Conservation (phyloP, 164 flowering plant species). For the Chloranthus sessilifolius region DNA sequence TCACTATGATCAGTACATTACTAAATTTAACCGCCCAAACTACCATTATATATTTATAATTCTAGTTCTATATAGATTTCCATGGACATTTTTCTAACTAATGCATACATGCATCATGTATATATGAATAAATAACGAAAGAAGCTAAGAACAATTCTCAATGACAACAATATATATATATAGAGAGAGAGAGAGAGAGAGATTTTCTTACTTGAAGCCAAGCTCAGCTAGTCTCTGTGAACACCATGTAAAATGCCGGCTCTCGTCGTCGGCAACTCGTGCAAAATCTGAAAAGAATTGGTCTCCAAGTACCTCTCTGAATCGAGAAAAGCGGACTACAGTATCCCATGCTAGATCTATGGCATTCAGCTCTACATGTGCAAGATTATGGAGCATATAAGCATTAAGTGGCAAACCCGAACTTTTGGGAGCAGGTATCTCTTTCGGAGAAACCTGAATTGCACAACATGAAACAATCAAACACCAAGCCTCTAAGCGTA, state of each 20-base stretch:
- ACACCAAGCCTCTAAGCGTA: background rate
- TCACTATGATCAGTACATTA: too few species aligned
- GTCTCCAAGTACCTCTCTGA: slow-evolving; percentile 57
- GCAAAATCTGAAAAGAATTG: slow-evolving; percentile 92
- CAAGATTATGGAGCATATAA: slow-evolving; percentile 92
- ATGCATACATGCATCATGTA: too few species aligned
- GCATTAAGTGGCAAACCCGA: slow-evolving; percentile 92
- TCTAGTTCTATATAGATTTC: too few species aligned
- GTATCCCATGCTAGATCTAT: slow-evolving; percentile 99
- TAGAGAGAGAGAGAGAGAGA: too few species aligned
- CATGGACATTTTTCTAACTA: too few species aligned
- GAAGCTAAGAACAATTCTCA: too few species aligned
- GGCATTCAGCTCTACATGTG: slow-evolving; percentile 97
- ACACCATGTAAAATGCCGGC: slow-evolving; percentile 96
- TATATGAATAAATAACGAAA: too few species aligned
- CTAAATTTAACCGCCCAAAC: too few species aligned
- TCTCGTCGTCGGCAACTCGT: slow-evolving; percentile 97
- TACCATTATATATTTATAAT: too few species aligned
- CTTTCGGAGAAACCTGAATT: slow-evolving; percentile 78
- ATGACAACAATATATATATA: too few species aligned
- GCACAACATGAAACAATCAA: background rate
- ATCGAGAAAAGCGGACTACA: slow-evolving; percentile 89
- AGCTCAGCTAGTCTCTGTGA: slow-evolving; percentile 86
- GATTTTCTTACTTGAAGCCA: slow-evolving; percentile 65
- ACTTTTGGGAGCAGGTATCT: slow-evolving; percentile 79